A percentile compares a stretch with the other conserved stretches of the same genome.
phyloP scores from a whole-genome alignment of 495 filamentous ascomycete genomes.

The Penicillium canariense region DNA sequence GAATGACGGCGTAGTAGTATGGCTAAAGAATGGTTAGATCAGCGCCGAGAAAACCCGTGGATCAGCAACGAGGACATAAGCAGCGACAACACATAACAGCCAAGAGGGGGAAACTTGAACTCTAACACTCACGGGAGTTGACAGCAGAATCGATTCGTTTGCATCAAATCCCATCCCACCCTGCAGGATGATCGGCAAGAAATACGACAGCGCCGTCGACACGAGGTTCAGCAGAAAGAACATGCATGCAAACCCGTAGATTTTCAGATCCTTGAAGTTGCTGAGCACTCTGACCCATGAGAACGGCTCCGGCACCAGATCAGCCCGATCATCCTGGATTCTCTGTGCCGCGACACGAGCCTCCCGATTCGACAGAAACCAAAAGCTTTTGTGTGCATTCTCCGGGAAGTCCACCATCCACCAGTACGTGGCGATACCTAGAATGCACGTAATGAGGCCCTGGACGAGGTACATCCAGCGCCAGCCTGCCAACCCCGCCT shows the following conservation, averaged over 20 bases:
- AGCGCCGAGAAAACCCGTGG: neutral
- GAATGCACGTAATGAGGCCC: constrained; percentile 58
- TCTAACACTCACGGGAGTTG: constrained; percentile 51
- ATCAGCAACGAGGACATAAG: neutral
- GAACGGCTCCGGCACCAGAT: constrained; percentile 62
- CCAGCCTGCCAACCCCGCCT: constrained; percentile 63
- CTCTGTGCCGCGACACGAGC: constrained; percentile 53
- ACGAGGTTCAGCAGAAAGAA: constrained; percentile 76
- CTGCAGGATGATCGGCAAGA: constrained; percentile 70
- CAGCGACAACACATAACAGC: neutral
- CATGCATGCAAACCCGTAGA: constrained; percentile 69
- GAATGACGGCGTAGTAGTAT: constrained; percentile 73
- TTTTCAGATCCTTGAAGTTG: constrained; percentile 64
- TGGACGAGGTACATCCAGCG: constrained; percentile 78
- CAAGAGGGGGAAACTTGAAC: neutral
- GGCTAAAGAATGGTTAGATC: constrained; percentile 34
- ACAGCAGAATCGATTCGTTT: constrained; percentile 65
- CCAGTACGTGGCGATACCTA: constrained; percentile 69
- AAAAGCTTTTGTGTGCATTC: constrained; percentile 57
- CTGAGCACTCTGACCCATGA: constrained; percentile 55
- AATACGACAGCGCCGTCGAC: constrained; percentile 65
- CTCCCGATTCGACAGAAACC: constrained; percentile 61
- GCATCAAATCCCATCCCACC: constrained; percentile 68
- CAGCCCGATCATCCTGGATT: constrained; percentile 63
- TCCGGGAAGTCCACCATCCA: constrained; percentile 85